Base-by-base conservation (phyloP, 495 filamentous ascomycete genomes). In the Penicillium chermesinum region DNA sequence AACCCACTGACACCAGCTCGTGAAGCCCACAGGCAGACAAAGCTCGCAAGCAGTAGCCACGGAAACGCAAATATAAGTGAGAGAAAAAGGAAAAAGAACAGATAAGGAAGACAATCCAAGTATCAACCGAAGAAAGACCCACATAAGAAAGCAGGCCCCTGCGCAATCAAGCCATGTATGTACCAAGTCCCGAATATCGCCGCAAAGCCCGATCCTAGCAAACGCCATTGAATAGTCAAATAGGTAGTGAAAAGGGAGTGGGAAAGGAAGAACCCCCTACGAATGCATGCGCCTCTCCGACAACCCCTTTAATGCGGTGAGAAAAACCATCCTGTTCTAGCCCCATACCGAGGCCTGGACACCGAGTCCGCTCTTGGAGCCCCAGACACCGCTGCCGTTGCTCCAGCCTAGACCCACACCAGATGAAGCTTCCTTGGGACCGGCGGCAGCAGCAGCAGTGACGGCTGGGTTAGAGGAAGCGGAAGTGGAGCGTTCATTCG, bases 261-360 rank as follows among this genome's bases (percentile, higher is more conserved):
- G 10, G 25, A 30, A 30, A n/a, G n/a, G 16, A 22, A 30, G 3
- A 25, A 37, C 16, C 27, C 16, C 27, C 25, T 30, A 30, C 5
- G 10, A 30, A 30, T 30, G 25, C 10, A 30, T 30, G 10, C 25
- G 25, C 25, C 25, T 30, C 25, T 10, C 25, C 25, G 3, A 30
- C 10, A 30, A 4, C 25, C 25, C 25, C 25, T 30, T 10, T 10
- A 30, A 30, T 30, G 25, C 25, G 25, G 25, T 27, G 25, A 22
- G 40, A 16, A 43, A 41, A 40, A 17, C 32, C 17, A 6, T 25
- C 30, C 3, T 20, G 30, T 46, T 50, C 75, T 79, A 89, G 51
- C 85, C 85, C 86, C 85, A 89, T 49, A 88, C 86, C 40, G 84
- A 87, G 37, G 85, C 84, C 57, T 87, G 84, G 41, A 84, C 82